Evolutionary conservation across 106 monocot species (phyloP).

Genomic region (Dactylorhiza incarnata): DNA sequence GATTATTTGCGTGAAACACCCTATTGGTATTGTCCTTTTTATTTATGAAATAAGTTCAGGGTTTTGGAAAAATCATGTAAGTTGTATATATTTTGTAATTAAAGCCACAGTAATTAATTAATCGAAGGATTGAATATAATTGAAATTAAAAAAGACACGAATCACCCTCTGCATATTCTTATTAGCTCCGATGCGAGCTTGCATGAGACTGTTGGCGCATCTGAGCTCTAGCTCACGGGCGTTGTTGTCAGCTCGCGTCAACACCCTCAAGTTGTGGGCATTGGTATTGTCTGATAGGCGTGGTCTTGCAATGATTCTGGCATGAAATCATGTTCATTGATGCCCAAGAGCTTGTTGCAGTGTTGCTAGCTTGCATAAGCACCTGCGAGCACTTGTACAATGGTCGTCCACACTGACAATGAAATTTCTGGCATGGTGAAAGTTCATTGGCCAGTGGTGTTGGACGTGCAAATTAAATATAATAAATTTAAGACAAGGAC

Average conservation of each 20-base stretch:
- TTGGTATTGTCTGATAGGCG: background rate
- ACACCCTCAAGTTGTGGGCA: background rate
- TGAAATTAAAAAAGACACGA: background rate
- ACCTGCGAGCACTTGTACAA: too few species aligned
- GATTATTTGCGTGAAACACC: background rate
- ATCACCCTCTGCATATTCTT: background rate
- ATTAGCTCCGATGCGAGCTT: background rate
- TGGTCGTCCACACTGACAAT: too few species aligned
- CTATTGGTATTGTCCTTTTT: background rate
- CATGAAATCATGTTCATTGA: too few species aligned
- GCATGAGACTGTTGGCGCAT: background rate
- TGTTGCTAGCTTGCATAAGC: too few species aligned
- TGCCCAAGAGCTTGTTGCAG: too few species aligned
- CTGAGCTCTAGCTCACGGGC: background rate
- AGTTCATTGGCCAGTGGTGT: too few species aligned
- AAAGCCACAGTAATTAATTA: background rate
- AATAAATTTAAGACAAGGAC: too few species aligned
- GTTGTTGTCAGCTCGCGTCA: background rate
- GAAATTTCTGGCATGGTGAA: too few species aligned
- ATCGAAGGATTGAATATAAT: background rate
- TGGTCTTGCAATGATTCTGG: background rate
- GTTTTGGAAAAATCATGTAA: background rate
- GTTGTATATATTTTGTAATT: background rate
- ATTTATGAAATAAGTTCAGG: background rate
- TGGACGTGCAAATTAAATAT: too few species aligned